Evolutionary conservation across 306 rosid species (phyloP), one percentile per base, ranked within the genome.

Genomic region (Sphenostylis stenocarpa): DNA sequence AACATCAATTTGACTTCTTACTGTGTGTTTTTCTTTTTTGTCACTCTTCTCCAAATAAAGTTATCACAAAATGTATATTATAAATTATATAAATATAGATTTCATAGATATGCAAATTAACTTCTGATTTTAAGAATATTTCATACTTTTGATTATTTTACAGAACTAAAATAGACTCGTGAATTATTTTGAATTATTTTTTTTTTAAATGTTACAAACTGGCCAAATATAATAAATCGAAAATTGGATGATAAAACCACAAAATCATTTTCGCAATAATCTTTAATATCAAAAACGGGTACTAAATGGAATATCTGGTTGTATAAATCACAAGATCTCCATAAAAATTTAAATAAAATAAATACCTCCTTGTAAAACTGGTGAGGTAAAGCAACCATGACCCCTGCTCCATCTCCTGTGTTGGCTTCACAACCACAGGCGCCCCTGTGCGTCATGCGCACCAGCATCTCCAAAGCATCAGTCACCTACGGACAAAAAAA

Each of bases 361-460:
- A 29, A 16, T 31, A 60, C 67, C 67, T 60, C 67, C 23, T 29
- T 60, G 67, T 60, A 60, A 29, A 60, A 60, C 20, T 60, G 67
- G 43, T 60, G 67, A 60, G 67, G 67, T 3, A 60, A 38, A 31
- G 43, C 67, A 4, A 60, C 67, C 67, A 60, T 60, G 4, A 60
- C 16, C 67, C 67, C 67, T 6, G 67, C 67, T 3, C 67, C 67
- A 31, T 60, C 67, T 15, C 67, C 67, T 7, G 67, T 60, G 41
- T 60, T 60, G 2, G 67, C 14, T 16, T 60, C 67, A 1, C 67
- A 60, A 5, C 67, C 67, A 43, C 67, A 60, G 0, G 67, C 67
- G 7, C 67, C 67, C 31, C 67, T 29, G 23, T 60, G 67, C 13
- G 67, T 60, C 67, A 60, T 60, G 43, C 67, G 67, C 43, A 60